phyloP scores from a whole-genome alignment of 176 grass and related monocot species.

The Oryza brachyantha region DNA sequence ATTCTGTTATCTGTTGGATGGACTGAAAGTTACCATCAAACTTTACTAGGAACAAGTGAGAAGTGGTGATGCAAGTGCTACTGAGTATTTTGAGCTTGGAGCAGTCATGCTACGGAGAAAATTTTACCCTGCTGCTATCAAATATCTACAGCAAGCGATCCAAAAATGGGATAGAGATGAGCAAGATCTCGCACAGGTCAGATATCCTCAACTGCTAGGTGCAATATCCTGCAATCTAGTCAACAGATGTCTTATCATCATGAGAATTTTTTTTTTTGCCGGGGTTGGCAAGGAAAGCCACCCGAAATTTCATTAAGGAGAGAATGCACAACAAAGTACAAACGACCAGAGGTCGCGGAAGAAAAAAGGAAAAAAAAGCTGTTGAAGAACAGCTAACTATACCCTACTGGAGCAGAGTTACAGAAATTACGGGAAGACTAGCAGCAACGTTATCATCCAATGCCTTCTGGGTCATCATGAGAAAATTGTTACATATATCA shows the following conservation, averaged over 20 bases:
- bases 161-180: constrained; percentile 97
- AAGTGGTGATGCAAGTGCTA: constrained; percentile 89
- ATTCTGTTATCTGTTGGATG: not conserved
- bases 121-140: constrained; percentile 90
- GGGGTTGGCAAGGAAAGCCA: too few species aligned
- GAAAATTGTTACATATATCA: too few species aligned
- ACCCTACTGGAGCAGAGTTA: too few species aligned
- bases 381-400: too few species aligned
- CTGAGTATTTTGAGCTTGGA: constrained; percentile 94
- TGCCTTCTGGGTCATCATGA: too few species aligned
- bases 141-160: constrained; percentile 88
- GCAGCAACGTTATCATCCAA: too few species aligned
- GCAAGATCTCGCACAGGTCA: constrained; percentile 90
- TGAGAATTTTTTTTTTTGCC: too few species aligned
- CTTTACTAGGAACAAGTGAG: constrained; percentile 85
- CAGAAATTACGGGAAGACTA: too few species aligned
- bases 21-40: not conserved
- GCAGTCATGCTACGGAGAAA: constrained; percentile 98
- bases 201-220: not conserved
- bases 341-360: too few species aligned
- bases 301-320: too few species aligned
- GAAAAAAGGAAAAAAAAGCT: too few species aligned
- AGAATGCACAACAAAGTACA: too few species aligned
- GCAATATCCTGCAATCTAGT: not conserved
- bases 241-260: not conserved